Conservation (phyloP, 257 asterid species). For the Nemophila menziesii region DNA sequence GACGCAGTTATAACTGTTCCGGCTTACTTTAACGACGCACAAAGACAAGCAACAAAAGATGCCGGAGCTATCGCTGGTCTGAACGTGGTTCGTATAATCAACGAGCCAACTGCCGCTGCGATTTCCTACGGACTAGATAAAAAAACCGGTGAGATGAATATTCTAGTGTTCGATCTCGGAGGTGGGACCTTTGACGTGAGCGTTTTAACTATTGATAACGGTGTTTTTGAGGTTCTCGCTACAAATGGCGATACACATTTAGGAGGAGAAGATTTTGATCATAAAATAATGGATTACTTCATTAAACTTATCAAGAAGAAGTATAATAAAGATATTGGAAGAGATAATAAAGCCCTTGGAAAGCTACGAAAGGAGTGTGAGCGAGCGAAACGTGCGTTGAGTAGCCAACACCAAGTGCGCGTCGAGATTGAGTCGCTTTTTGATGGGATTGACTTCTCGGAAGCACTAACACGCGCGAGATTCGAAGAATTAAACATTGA, state of each 20-base stretch:
- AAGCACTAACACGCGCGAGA: slow-evolving; percentile 17
- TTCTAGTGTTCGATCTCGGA: slow-evolving; percentile 4
- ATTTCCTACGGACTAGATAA: slow-evolving; percentile 6
- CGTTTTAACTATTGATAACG: slow-evolving; percentile 17
- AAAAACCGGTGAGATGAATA: not conserved
- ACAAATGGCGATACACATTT: slow-evolving; percentile 20
- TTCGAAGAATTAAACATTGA: slow-evolving; percentile 21
- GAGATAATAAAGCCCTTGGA: slow-evolving; percentile 17
- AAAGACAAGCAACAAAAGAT: slow-evolving; percentile 14
- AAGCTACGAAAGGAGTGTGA: slow-evolving; percentile 19
- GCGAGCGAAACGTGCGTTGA: slow-evolving; percentile 19
- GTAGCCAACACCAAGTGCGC: slow-evolving; percentile 18
- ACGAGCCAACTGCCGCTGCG: slow-evolving; percentile 7
- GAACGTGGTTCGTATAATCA: slow-evolving; percentile 10
- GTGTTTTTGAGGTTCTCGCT: slow-evolving; percentile 22
- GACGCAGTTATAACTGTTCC: slow-evolving; percentile 20
- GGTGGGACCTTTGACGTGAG: slow-evolving; percentile 18
- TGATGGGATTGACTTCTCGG: slow-evolving; percentile 19
- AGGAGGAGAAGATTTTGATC: slow-evolving; percentile 24
- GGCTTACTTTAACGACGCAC: slow-evolving; percentile 13
- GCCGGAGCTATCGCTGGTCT: slow-evolving; percentile 11
- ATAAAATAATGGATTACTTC: slow-evolving; percentile 12
- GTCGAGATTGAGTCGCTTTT: slow-evolving; percentile 17
- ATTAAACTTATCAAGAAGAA: slow-evolving; percentile 15
- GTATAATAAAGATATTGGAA: slow-evolving; percentile 18